phyloP scores from a whole-genome alignment of 2,329 filamentous ascomycete genomes.

The Coniella vitis region DNA sequence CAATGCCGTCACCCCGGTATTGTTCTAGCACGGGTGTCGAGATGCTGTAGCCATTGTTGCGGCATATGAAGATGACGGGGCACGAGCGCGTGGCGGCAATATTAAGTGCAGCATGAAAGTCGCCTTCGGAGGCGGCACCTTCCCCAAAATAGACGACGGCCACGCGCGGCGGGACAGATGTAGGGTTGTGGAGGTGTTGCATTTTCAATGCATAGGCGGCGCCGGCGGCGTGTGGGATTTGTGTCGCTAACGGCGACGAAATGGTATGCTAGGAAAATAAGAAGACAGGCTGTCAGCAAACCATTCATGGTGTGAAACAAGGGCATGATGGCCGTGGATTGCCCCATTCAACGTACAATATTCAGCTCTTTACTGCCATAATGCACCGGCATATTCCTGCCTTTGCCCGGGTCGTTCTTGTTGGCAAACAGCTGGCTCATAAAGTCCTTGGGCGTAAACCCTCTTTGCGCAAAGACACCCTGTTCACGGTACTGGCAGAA shows the following conservation, averaged over 20 bases:
- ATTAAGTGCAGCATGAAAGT: conserved; percentile 77
- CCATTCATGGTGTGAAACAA: not conserved
- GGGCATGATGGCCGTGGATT: not conserved
- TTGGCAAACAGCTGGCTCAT: conserved; percentile 96
- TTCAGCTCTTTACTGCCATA: conserved; percentile 81
- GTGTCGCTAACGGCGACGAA: conserved; percentile 69
- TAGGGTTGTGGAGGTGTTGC: conserved; percentile 58
- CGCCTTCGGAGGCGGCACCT: conserved; percentile 73
- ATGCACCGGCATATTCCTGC: conserved; percentile 96
- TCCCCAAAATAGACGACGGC: conserved; percentile 77
- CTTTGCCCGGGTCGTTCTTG: conserved; percentile 67
- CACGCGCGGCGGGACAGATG: conserved; percentile 48
- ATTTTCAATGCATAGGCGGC: conserved; percentile 75
- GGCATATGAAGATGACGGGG: conserved; percentile 71
- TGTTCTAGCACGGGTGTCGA: conserved; percentile 74
- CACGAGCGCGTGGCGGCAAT: conserved; percentile 72
- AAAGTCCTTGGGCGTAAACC: conserved; percentile 80
- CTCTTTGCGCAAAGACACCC: conserved; percentile 83
- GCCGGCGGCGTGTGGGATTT: conserved; percentile 72
- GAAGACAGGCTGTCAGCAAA: not conserved
- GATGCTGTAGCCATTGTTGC: conserved; percentile 80
- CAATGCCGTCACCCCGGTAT: conserved; percentile 76
- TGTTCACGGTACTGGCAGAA: conserved; percentile 95
- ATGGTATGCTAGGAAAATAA: conserved; percentile 56
- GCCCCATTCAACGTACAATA: conserved; percentile 56